Conservation (phyloP, 129 eudicot species). For the Chrysanthemum seticuspe region DNA sequence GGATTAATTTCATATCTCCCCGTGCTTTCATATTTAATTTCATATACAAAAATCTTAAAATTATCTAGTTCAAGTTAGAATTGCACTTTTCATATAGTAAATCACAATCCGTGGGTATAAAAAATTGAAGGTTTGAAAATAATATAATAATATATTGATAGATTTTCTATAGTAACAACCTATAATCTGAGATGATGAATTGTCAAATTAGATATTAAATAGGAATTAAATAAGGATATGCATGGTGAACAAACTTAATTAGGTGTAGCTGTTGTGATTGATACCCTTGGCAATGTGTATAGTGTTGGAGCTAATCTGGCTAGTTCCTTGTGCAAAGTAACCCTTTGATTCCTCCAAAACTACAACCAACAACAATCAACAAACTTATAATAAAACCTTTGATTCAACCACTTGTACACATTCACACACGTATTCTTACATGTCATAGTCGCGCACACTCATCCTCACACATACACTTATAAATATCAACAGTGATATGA, state of each 20-base stretch:
- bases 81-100: no score
- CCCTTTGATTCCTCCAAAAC: no score
- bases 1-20: no score
- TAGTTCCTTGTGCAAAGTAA: not conserved
- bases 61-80: not conserved
- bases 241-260: constrained; percentile 32
- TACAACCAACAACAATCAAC: no score
- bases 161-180: not conserved
- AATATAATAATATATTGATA: not conserved
- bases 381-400: no score
- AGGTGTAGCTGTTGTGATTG: constrained; percentile 36
- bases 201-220: constrained; percentile 5
- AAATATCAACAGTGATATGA: no score
- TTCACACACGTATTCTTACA: no score
- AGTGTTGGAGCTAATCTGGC: constrained; percentile 7
- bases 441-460: no score
- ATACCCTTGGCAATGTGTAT: not conserved
- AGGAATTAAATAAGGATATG: constrained; percentile 17
- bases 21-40: no score
- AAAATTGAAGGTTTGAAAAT: not conserved
- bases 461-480: no score
- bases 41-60: no score
- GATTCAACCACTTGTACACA: no score
- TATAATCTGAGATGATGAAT: constrained; percentile 23
- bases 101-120: not conserved